These are phyloP conservation scores for Bidens hawaiensis DNA, from an alignment of 140 eudicot genomes.

Conservation along the genomic window DNA sequence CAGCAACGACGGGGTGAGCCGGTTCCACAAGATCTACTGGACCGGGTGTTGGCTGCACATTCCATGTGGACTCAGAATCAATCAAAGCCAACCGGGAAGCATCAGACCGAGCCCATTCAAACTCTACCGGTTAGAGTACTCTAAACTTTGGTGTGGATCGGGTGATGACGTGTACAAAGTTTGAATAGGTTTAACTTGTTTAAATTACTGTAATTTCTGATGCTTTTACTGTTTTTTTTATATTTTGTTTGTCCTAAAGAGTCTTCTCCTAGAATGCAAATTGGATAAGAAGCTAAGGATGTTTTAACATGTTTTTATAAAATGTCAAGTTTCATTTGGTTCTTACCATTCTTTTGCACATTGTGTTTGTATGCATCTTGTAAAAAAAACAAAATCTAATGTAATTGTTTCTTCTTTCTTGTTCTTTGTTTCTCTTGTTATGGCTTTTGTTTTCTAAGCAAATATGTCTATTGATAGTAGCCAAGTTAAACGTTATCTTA, in stretches of 20 bases:
- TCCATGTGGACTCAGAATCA: slow-evolving; percentile 80
- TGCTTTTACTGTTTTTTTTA: slow-evolving; percentile 9
- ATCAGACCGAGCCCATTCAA: slow-evolving; percentile 35
- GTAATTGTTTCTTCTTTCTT: slow-evolving; percentile 13
- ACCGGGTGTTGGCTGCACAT: slow-evolving; percentile 82
- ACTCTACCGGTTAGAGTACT: slow-evolving; percentile 25
- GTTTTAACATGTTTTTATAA: slow-evolving; percentile 11
- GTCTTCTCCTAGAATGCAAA: slow-evolving; percentile 12
- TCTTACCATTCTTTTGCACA: slow-evolving; percentile 28
- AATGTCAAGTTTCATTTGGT: slow-evolving; percentile 15
- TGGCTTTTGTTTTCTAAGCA: neutral
- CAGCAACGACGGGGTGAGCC: slow-evolving; percentile 99
- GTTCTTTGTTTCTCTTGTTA: neutral
- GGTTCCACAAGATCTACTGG: slow-evolving; percentile 83
- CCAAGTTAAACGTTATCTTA: too few species aligned
- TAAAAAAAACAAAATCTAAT: slow-evolving; percentile 8
- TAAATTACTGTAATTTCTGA: slow-evolving; percentile 28
- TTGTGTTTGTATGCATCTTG: slow-evolving; percentile 22
- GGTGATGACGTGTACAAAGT: slow-evolving; percentile 33
- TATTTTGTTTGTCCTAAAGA: slow-evolving; percentile 14
- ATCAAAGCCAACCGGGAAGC: slow-evolving; percentile 67
- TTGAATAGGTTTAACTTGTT: slow-evolving; percentile 28
- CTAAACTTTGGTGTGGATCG: slow-evolving; percentile 26
- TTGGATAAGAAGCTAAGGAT: slow-evolving; percentile 18
- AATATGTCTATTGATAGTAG: too few species aligned